These are phyloP conservation scores for Sclerotinia trifoliorum DNA, from an alignment of 2,329 filamentous ascomycete species.

Conservation along the genomic window DNA sequence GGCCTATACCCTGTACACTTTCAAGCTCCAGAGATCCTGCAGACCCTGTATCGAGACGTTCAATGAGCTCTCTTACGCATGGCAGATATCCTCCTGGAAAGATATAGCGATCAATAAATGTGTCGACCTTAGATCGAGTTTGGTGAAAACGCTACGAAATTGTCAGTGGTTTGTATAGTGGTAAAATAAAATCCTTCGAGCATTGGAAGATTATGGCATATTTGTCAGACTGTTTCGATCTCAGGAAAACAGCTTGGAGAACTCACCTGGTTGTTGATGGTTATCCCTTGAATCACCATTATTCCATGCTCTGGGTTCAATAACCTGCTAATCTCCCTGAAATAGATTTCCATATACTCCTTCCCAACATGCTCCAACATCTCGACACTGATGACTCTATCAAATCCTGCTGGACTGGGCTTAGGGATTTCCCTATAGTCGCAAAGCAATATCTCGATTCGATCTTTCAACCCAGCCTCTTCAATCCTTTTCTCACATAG, in stretches of 20 bases:
- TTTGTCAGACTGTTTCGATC: background rate
- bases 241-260: too few relatives aligned
- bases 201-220: background rate
- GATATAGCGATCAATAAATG: slow-evolving; percentile 70
- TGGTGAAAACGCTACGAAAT: slow-evolving; percentile 21
- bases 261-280: slow-evolving; percentile 48
- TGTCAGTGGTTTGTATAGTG: background rate
- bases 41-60: slow-evolving; percentile 58
- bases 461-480: slow-evolving; percentile 55
- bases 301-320: slow-evolving; percentile 63
- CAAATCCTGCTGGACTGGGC: slow-evolving; percentile 51
- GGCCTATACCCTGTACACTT: slow-evolving; percentile 65
- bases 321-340: slow-evolving; percentile 58
- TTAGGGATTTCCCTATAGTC: slow-evolving; percentile 62
- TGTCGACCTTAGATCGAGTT: slow-evolving; percentile 20
- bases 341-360: slow-evolving; percentile 64
- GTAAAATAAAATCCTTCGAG: background rate
- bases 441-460: slow-evolving; percentile 60
- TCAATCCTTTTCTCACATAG: slow-evolving; percentile 62
- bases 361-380: slow-evolving; percentile 72
- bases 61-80: slow-evolving; percentile 52
- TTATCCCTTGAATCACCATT: slow-evolving; percentile 71
- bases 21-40: slow-evolving; percentile 61
- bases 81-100: slow-evolving; percentile 71
- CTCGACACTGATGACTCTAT: slow-evolving; percentile 70